Conservation (phyloP, 768 basidiomycete genomes). For the Favolaschia claudopus region DNA sequence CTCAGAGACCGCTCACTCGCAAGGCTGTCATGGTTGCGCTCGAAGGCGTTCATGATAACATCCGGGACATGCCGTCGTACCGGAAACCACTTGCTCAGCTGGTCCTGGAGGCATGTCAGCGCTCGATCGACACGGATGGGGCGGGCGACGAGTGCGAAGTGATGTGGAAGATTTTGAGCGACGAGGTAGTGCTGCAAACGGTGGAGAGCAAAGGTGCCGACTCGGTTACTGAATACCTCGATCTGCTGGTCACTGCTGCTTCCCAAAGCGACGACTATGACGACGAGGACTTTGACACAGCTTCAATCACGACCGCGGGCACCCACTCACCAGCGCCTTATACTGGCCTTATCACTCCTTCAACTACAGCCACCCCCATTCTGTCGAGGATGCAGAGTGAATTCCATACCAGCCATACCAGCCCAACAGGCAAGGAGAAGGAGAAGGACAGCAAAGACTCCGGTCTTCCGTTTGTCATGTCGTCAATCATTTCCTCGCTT, state of each 20-base stretch:
- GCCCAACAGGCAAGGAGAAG: conserved; percentile 42
- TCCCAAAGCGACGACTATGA: conserved; percentile 43
- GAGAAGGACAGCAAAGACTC: conserved; percentile 46
- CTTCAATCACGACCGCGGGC: conserved; percentile 48
- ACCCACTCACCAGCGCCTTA: conserved; percentile 44
- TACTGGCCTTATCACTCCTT: conserved; percentile 36
- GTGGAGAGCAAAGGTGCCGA: conserved; percentile 42
- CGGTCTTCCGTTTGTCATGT: conserved; percentile 65
- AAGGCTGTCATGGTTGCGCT: conserved; percentile 64
- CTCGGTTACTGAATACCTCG: conserved; percentile 41
- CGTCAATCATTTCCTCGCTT: conserved; percentile 66
- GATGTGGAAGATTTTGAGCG: conserved; percentile 69
- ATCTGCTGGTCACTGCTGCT: conserved; percentile 51
- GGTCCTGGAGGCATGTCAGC: conserved; percentile 55
- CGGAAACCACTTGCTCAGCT: conserved; percentile 61
- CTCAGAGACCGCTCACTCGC: conserved; percentile 59
- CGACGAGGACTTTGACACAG: conserved; percentile 52
- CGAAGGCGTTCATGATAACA: conserved; percentile 64
- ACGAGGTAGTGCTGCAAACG: conserved; percentile 68
- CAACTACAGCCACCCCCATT: conserved; percentile 56
- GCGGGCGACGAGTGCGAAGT: conserved; percentile 47
- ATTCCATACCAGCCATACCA: conserved; percentile 33
- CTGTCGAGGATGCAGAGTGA: conserved; percentile 69
- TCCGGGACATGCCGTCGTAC: conserved; percentile 75
- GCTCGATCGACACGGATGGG: conserved; percentile 35